Evolutionary conservation across 1,284 basidiomycete genomes (phyloP), one percentile per base, ranked within the genome.

Genomic region (Puccinia sorghi): DNA sequence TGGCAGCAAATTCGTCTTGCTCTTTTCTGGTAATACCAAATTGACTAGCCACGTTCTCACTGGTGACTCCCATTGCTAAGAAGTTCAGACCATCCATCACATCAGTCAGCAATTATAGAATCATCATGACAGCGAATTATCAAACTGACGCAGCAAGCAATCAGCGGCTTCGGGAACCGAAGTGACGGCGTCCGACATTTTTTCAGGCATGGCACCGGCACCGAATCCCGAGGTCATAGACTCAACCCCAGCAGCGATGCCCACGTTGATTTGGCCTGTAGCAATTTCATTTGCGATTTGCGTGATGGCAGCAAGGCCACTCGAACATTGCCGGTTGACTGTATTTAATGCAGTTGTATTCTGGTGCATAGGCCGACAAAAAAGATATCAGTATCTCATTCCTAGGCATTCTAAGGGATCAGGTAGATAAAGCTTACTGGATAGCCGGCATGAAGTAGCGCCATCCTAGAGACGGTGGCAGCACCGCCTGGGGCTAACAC

Each of bases 241-340:
- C 86, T 99, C 96, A 52, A 95, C 94, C 83, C 96, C 96, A 67
- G 93, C 93, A 83, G 92, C 93, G 85, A 82, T 81, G 41, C 81
- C 81, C 46, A 83, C 79, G 75, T 84, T 82, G 80, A 86, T 86
- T 77, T 84, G 83, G 9, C 83, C 83, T 3, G 81, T 80, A 9
- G 84, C 80, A 84, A 99, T 98, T 85, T 93, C 88, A 84, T 93
- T 93, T 72, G 96, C 94, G 82, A 98, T 94, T 85, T 93, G 90
- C 85, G 90, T 92, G 81, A 97, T 89, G 43, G 94, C 91, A 48
- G 92, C 90, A 70, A 99, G 88, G 81, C 95, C 94, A 43, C 92
- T 94, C 0, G 94, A 96, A 86, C 96, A 99, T 85, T 96, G 94
- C 77, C 96, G 88, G 87, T 99, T 98, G 81, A 97, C 88, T 17